phyloP scores from a whole-genome alignment of 805 yeast genomes.

The Wickerhamiella azymoides region DNA sequence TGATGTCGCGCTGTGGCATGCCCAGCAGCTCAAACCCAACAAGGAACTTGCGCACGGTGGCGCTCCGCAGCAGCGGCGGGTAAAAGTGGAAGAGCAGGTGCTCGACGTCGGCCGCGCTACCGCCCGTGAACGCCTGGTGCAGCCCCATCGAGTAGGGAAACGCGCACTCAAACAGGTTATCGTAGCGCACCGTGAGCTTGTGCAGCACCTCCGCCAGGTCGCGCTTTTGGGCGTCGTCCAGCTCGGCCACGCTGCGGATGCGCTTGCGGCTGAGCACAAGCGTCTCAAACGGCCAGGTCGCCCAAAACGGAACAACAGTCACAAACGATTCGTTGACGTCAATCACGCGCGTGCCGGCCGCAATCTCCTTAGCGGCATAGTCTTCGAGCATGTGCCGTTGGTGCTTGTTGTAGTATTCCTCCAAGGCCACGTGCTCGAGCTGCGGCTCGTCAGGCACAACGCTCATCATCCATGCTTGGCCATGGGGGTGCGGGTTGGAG shows the following conservation, averaged over 20 bases:
- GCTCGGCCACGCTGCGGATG: slow-evolving; percentile 32
- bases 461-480: slow-evolving; percentile 67
- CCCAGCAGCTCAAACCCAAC: slow-evolving; percentile 55
- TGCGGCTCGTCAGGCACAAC: slow-evolving; percentile 53
- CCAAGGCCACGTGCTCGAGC: slow-evolving; percentile 40
- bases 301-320: slow-evolving; percentile 70
- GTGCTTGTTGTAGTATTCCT: slow-evolving; percentile 31
- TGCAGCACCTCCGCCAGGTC: slow-evolving; percentile 46
- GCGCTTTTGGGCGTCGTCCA: slow-evolving; percentile 30
- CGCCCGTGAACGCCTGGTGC: slow-evolving; percentile 55
- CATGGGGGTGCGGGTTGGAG: slow-evolving; percentile 71
- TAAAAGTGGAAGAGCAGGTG: slow-evolving; percentile 67
- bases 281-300: slow-evolving; percentile 71
- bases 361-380: slow-evolving; percentile 43
- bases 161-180: slow-evolving; percentile 51
- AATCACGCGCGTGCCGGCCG: slow-evolving; percentile 32
- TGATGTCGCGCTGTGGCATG: slow-evolving; percentile 52
- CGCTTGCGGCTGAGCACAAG: slow-evolving; percentile 45
- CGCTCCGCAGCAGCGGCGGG: slow-evolving; percentile 62
- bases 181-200: slow-evolving; percentile 47
- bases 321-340: slow-evolving; percentile 47
- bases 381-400: slow-evolving; percentile 44
- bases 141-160: slow-evolving; percentile 77
- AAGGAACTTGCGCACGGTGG: slow-evolving; percentile 59
- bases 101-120: slow-evolving; percentile 27